Evolutionary conservation across 441 rosid genomes (phyloP).

Genomic region (Jatropha multifida): DNA sequence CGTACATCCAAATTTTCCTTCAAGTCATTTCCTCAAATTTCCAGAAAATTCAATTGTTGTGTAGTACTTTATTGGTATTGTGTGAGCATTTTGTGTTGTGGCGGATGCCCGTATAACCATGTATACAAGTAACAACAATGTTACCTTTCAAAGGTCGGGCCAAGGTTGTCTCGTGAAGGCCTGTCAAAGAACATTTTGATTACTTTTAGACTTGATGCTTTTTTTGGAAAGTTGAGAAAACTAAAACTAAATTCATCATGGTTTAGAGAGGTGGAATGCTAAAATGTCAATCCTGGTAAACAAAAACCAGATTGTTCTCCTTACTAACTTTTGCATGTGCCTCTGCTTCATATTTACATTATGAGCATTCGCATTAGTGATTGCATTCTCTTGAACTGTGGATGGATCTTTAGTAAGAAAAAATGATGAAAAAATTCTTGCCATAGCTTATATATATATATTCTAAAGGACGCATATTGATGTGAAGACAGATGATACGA

Average conservation of each 20-base stretch:
- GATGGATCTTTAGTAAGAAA: no score
- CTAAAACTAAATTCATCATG: background rate
- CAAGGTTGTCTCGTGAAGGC: background rate
- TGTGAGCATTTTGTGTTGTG: background rate
- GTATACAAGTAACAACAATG: background rate
- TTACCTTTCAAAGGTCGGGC: background rate
- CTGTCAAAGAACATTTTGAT: background rate
- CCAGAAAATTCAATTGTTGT: background rate
- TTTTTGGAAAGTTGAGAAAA: background rate
- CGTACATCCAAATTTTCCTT: background rate
- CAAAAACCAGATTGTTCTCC: background rate
- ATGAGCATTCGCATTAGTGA: background rate
- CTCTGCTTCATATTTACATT: background rate
- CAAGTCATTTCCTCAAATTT: background rate
- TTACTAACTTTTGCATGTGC: background rate
- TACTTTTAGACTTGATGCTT: background rate
- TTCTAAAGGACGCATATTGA: conserved; percentile 4
- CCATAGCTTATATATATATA: background rate
- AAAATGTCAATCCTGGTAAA: background rate
- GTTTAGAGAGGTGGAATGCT: background rate
- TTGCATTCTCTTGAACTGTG: background rate
- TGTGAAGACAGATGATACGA: conserved; percentile 39
- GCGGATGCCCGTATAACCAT: background rate
- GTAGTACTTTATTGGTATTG: background rate
- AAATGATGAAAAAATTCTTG: background rate